phyloP scores from a whole-genome alignment of 148 eudicot genomes.

The Silene latifolia region DNA sequence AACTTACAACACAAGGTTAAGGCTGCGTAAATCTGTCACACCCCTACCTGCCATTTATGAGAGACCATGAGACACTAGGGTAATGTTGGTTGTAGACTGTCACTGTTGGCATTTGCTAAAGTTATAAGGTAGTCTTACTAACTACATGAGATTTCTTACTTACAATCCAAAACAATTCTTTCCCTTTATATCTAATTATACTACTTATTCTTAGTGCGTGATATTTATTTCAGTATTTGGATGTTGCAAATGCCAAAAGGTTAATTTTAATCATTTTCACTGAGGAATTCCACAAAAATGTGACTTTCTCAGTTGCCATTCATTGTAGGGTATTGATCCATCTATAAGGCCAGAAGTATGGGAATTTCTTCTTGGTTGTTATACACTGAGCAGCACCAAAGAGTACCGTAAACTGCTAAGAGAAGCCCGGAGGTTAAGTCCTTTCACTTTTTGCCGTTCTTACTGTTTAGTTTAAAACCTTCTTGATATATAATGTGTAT shows the following conservation, averaged over 20 bases:
- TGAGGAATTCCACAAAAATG: neutral
- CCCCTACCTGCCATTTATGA: too few relatives aligned
- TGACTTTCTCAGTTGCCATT: slow-evolving; percentile 18
- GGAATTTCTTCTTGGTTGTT: slow-evolving; percentile 99
- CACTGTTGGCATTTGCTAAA: too few relatives aligned
- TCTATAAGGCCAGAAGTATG: slow-evolving; percentile 95
- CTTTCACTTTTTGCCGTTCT: slow-evolving; percentile 15
- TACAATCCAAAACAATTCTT: too few relatives aligned
- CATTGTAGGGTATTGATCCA: slow-evolving; percentile 87
- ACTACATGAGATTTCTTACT: too few relatives aligned
- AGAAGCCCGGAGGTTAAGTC: slow-evolving; percentile 74
- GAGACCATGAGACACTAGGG: too few relatives aligned
- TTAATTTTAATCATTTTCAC: neutral
- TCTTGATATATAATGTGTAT: neutral
- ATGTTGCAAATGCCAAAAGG: neutral
- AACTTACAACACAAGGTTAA: too few relatives aligned
- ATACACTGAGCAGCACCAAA: slow-evolving; percentile 73
- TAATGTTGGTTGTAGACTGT: too few relatives aligned
- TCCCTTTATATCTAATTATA: too few relatives aligned
- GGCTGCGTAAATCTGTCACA: too few relatives aligned
- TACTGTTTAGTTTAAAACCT: neutral
- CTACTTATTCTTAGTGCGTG: neutral
- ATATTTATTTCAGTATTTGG: neutral
- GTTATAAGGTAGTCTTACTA: too few relatives aligned
- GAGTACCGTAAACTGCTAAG: slow-evolving; percentile 71